These are phyloP conservation scores for Fusarium torreyae DNA, from an alignment of 2,329 filamentous ascomycete species.

Conservation along the genomic window DNA sequence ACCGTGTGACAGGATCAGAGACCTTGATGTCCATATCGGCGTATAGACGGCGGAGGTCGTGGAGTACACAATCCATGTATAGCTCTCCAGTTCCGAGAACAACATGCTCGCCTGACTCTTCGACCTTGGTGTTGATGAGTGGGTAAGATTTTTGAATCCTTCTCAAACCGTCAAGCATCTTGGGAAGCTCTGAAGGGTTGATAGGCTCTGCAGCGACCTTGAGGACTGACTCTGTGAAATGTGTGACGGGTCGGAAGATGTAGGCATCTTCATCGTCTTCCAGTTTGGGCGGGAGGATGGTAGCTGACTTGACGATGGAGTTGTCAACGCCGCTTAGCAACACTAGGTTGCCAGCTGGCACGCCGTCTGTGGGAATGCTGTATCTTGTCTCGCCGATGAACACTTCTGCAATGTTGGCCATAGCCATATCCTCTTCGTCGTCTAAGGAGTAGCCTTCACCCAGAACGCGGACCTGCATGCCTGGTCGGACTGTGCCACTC, in stretches of 20 bases:
- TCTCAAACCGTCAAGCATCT: conserved; percentile 96
- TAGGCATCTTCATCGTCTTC: conserved; percentile 93
- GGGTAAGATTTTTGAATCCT: conserved; percentile 99
- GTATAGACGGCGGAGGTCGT: conserved; percentile 93
- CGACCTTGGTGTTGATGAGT: conserved; percentile 94
- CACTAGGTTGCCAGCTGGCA: conserved; percentile 94
- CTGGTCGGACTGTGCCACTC: conserved; percentile 89
- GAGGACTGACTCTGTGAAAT: conserved; percentile 97
- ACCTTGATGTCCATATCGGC: conserved; percentile 99
- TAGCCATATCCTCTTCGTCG: conserved; percentile 97
- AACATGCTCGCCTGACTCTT: conserved; percentile 97
- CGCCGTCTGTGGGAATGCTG: conserved; percentile 90
- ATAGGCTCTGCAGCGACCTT: conserved; percentile 98
- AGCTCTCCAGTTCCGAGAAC: conserved; percentile 95
- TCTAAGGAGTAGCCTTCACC: conserved; percentile 97
- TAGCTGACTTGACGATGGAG: conserved; percentile 97
- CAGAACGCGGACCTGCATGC: conserved; percentile 88
- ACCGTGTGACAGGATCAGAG: conserved; percentile 95
- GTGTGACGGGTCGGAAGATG: conserved; percentile 92
- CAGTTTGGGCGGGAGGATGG: conserved; percentile 84
- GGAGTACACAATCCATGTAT: conserved; percentile 99
- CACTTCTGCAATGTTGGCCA: conserved; percentile 86
- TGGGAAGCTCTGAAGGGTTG: conserved; percentile 96
- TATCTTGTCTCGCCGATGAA: conserved; percentile 95
- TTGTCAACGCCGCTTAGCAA: conserved; percentile 95